phyloP scores from a whole-genome alignment of 1,284 basidiomycete genomes.

The Microbotryum lychnidis-dioicae region DNA sequence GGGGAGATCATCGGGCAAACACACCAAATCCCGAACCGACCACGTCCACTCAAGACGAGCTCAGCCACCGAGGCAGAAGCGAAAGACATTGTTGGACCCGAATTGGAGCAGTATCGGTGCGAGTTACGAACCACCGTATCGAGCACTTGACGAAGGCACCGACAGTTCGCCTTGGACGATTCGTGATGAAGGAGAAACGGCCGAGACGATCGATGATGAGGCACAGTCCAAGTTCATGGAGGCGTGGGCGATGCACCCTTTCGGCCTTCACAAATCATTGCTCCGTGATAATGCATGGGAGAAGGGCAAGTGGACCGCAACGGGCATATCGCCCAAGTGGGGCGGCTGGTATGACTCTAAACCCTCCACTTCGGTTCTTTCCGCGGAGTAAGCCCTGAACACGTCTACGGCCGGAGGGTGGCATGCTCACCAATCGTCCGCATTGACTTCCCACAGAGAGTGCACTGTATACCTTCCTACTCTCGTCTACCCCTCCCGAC shows the following conservation, averaged over 20 bases:
- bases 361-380: neutral
- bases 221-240: neutral
- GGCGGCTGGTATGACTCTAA: constrained; percentile 29
- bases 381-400: constrained; percentile 46
- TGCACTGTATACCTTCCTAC: constrained; percentile 18
- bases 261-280: constrained; percentile 62
- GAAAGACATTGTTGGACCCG: too few relatives aligned
- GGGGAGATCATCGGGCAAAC: too few relatives aligned
- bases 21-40: too few relatives aligned
- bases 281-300: constrained; percentile 65
- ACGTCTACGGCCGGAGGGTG: constrained; percentile 45
- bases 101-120: too few relatives aligned
- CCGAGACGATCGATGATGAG: neutral
- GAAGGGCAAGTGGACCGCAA: constrained; percentile 51
- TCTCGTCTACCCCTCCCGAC: constrained; percentile 12
- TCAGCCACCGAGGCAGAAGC: too few relatives aligned
- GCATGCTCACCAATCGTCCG: constrained; percentile 38
- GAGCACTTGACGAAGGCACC: too few relatives aligned
- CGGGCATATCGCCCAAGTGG: constrained; percentile 38
- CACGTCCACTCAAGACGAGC: too few relatives aligned
- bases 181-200: too few relatives aligned
- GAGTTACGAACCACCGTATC: too few relatives aligned
- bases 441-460: neutral
- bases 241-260: constrained; percentile 6
- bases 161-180: too few relatives aligned